Evolutionary conservation across 768 basidiomycete species (phyloP).

Genomic region (Calocybe cyanea): DNA sequence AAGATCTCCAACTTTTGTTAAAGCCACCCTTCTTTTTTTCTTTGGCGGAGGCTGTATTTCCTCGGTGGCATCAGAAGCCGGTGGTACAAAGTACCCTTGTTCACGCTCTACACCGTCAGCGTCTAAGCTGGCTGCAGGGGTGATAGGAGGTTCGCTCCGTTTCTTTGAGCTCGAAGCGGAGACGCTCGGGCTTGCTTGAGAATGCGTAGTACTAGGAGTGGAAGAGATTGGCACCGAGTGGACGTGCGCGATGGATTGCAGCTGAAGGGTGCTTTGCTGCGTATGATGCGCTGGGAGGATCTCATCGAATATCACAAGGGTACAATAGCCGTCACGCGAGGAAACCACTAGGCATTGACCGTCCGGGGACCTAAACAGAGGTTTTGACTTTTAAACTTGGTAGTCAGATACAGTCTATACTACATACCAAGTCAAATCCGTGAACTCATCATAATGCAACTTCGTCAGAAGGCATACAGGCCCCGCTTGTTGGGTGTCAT

Average conservation of each 20-base stretch:
- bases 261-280: conserved; percentile 86
- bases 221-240: conserved; percentile 64
- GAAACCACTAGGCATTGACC: conserved; percentile 90
- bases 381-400: not conserved
- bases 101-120: conserved; percentile 39
- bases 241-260: conserved; percentile 87
- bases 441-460: conserved; percentile 96
- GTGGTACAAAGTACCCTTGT: conserved; percentile 16
- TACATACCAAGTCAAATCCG: conserved; percentile 89
- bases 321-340: conserved; percentile 96
- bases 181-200: conserved; percentile 27
- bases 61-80: conserved; percentile 19
- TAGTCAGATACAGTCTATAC: not conserved
- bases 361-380: conserved; percentile 78
- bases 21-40: conserved; percentile 80
- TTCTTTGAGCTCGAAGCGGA: conserved; percentile 29
- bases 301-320: conserved; percentile 92
- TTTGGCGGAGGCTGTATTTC: conserved; percentile 59
- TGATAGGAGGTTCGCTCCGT: conserved; percentile 42
- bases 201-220: conserved; percentile 34
- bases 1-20: conserved; percentile 67
- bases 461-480: conserved; percentile 91
- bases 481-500: conserved; percentile 94
- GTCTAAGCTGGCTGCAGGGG: conserved; percentile 37
- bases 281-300: conserved; percentile 84